phyloP scores from a whole-genome alignment of 2,329 filamentous ascomycete genomes.

The Aspergillus sp. region DNA sequence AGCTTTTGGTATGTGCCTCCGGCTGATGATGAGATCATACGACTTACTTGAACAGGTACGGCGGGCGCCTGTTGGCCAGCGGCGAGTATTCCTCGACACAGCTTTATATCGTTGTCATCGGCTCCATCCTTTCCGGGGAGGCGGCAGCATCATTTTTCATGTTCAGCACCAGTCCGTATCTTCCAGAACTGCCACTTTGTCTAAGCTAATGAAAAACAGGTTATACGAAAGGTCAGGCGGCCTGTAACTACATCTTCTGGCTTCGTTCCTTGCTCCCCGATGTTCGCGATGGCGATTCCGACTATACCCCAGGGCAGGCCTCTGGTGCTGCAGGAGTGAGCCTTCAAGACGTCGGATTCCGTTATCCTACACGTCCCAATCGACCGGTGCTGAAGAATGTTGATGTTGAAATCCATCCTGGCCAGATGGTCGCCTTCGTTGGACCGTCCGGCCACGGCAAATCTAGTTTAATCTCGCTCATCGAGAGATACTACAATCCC shows the following conservation, averaged over 20 bases:
- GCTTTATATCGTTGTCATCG: constrained; percentile 64
- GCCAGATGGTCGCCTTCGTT: constrained; percentile 57
- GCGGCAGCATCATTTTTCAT: constrained; percentile 65
- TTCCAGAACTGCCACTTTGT: background rate
- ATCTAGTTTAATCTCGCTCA: constrained; percentile 63
- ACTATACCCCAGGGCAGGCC: background rate
- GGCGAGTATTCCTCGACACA: constrained; percentile 63
- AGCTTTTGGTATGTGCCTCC: constrained; percentile 63
- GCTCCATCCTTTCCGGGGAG: constrained; percentile 68
- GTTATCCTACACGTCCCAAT: constrained; percentile 65
- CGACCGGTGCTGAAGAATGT: constrained; percentile 57
- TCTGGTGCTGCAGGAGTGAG: background rate
- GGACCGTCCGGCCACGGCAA: constrained; percentile 59
- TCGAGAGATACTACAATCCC: constrained; percentile 68
- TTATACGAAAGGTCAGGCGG: constrained; percentile 1
- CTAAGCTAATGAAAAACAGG: background rate
- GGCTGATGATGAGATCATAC: background rate
- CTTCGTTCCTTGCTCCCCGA: constrained; percentile 2
- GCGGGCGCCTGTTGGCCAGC: constrained; percentile 65
- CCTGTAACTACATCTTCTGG: constrained; percentile 6
- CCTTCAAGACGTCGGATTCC: constrained; percentile 63
- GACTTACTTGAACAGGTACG: constrained; percentile 50
- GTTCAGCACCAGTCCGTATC: constrained; percentile 17
- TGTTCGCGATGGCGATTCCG: background rate
- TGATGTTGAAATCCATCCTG: constrained; percentile 51